Evolutionary conservation across 306 rosid species (phyloP), one percentile per base, ranked within the genome.

Genomic region (Fagus sylvatica): DNA sequence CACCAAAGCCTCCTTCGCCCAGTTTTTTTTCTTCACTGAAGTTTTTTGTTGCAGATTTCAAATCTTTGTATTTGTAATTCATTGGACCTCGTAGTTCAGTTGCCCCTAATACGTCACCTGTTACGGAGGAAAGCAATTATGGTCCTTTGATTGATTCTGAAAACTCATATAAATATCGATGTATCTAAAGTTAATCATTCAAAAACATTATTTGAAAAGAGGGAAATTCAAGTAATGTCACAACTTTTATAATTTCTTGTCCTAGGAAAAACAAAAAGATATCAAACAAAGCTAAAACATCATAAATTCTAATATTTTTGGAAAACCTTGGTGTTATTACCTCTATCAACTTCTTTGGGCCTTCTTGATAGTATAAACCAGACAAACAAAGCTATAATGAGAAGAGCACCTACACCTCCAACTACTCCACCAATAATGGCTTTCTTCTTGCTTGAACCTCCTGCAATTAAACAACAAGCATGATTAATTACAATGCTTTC

Each of bases 1-100:
- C 89, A 36, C 96, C 91, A 39, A 91, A 91, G 34, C 93, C 96
- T 65, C 96, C 96, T 79, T 85, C 93, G 73, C 93, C 96, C 7
- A 91, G 81, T 71, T 91, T 91, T 53, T 84, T 89, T 77, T 86
- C 89, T 6, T 69, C 85, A 43, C 84, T 87, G 48, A 89, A 91
- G 51, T 87, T 85, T 5, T 77, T 80, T 4, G 96, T 89, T 72
- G 93, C 93, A 2, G 76, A 49, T 76, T 87, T 91, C 83, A 91
- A 77, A 77, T 85, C 96, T 33, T 84, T 89, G 32, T 85, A 84
- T 7, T 70, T 82, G 17, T 79, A 91, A 66, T 28, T 75, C 51
- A 87, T 81, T 11, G 91, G 91, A 55, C 91, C 96, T 75, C 64
- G 88, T 79, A 91, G 76, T 42, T 87, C 91, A 4, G 91, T 87